phyloP scores from a whole-genome alignment of 1,139 yeast species.

The Kodamaea sp. region DNA sequence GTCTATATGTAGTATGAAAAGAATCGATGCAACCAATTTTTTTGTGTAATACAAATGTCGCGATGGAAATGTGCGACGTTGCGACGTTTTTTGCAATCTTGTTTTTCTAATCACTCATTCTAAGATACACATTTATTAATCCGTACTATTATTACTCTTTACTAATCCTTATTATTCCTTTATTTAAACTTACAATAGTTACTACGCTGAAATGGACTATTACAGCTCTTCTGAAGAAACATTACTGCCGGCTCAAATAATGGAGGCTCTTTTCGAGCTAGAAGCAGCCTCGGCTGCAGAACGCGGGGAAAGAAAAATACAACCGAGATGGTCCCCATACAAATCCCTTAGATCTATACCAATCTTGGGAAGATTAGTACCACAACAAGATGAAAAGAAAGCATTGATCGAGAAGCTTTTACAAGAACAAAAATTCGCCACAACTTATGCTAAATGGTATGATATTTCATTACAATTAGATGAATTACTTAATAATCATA shows the following conservation, averaged over 20 bases:
- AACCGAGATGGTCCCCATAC: constrained; percentile 1
- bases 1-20: too few relatives aligned
- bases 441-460: constrained; percentile 70
- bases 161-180: too few relatives aligned
- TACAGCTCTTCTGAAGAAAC: background rate
- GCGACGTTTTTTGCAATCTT: too few relatives aligned
- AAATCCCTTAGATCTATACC: constrained; percentile 20
- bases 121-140: too few relatives aligned
- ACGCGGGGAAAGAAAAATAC: background rate
- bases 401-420: constrained; percentile 29
- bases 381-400: constrained; percentile 27
- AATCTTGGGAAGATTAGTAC: constrained; percentile 24
- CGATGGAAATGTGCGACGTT: too few relatives aligned
- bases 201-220: background rate
- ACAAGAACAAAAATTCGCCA: constrained; percentile 54
- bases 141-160: too few relatives aligned
- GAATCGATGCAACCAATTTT: too few relatives aligned
- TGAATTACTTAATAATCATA: constrained; percentile 53
- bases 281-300: constrained; percentile 4
- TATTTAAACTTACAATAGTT: too few relatives aligned
- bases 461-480: constrained; percentile 63
- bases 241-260: constrained; percentile 4
- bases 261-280: constrained; percentile 10
- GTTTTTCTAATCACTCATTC: too few relatives aligned
- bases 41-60: too few relatives aligned